Base-by-base conservation (phyloP, 176 grass and related monocot genomes). In the Thinopyrum elongatum region DNA sequence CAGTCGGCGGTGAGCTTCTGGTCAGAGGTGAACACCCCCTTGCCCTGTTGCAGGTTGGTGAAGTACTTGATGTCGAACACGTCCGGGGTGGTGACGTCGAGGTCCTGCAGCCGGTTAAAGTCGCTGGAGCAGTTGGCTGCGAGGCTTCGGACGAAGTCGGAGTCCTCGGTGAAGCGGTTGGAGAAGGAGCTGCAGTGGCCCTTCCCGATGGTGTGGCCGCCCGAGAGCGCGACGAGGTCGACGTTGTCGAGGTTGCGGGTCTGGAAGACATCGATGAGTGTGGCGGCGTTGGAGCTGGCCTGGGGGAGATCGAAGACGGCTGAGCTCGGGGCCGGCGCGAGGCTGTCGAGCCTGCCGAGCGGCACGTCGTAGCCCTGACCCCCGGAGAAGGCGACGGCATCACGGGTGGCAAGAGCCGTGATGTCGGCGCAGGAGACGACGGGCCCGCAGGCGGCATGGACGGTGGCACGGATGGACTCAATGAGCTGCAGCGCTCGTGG, bases 401-500 rank as follows among this genome's bases (percentile, higher is more conserved):
- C 84, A 0, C 91, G 29, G 5, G 87, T 82, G 7, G 91, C 87
- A 1, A 92, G 75, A 33, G 76, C 42, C 17, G 67, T 81, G 76
- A 92, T 89, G 77, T 89, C 84, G 23, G 91, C 87, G 51, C 91
- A 92, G 3, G 91, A 92, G 47, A 92, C 87, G 19, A 53, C 61
- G 8, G 46, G 41, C 0, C 91, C 87, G 70, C 91, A 92, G 1
- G 38, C 36, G 1, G 9, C 0, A 39, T 89, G 87, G 0, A 87
- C 62, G 13, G n/a, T 31, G 76, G 55, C 63, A 31, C 80, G 87
- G 80, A 89, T 79, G 62, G 84, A 70, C 3, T 92, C 58, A 63
- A 89, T 78, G 3, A 84, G 76, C 41, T 77, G 7, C 1, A 81
- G 23, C 6, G 84, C 87, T 76, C 17, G 42, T 5, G 46, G 70